A percentile compares a stretch with the other conserved stretches of the same genome.
Conservation (phyloP, 805 yeast genomes). For the Tetrapisispora fleetii region DNA sequence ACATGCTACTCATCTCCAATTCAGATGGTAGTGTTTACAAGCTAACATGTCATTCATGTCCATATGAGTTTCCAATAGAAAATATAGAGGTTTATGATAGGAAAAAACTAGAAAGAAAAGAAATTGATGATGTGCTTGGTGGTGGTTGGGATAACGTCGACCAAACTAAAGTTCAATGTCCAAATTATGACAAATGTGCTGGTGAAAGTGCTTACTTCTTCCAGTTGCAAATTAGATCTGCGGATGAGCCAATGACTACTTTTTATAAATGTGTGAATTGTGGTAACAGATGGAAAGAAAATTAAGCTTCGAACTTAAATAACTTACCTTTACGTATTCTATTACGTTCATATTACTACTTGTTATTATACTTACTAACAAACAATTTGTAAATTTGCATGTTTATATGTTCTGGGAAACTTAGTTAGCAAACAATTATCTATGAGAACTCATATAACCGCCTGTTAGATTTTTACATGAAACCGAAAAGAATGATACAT, state of each 20-base stretch:
- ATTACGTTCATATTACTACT: not conserved
- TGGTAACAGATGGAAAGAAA: conserved; percentile 94
- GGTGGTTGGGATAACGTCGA: conserved; percentile 99
- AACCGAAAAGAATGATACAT: too few relatives aligned
- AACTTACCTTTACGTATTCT: too few relatives aligned
- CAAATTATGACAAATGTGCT: conserved; percentile 68
- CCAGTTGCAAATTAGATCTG: conserved; percentile 92
- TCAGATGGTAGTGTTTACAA: conserved; percentile 51
- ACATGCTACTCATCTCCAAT: conserved; percentile 68
- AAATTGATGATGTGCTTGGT: conserved; percentile 93
- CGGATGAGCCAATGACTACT: conserved; percentile 99
- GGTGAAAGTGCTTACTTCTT: conserved; percentile 90
- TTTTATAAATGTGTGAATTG: conserved; percentile 92
- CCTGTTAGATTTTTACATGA: too few relatives aligned
- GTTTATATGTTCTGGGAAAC: too few relatives aligned
- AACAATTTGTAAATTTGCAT: not conserved
- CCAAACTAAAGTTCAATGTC: conserved; percentile 90
- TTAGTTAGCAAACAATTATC: too few relatives aligned
- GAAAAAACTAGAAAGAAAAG: conserved; percentile 71
- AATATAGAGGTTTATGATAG: conserved; percentile 82
- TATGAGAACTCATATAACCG: too few relatives aligned
- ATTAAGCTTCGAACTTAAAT: conserved; percentile 31
- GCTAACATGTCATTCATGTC: conserved; percentile 87
- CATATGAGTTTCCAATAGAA: conserved; percentile 82
- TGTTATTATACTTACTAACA: too few relatives aligned